Evolutionary conservation across 169 alveolate species (phyloP), one percentile per base, ranked within the genome.

Genomic region (Plasmodium vivax): DNA sequence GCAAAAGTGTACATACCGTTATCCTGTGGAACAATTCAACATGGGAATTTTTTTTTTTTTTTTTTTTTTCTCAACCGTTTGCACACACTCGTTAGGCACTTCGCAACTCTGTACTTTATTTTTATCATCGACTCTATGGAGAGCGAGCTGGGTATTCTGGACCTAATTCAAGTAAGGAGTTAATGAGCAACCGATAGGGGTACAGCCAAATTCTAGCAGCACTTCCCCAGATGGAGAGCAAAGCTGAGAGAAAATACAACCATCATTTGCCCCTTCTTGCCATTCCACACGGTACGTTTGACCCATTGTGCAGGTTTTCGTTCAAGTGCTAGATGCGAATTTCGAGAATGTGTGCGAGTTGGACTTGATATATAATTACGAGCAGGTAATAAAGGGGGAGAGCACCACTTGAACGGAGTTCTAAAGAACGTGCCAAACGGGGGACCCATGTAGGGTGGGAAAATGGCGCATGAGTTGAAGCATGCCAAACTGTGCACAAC

Each of bases 311-410:
- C 56, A 81, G 92, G 92, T 84, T 19, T 90, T 96, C 43, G 97
- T 96, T 38, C 98, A 97, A 85, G 97, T 95, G 16, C 93, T 98
- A 38, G 99, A 97, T 90, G 95, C 96, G 45, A 92, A 97, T 84
- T 98, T 98, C 90, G 98, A 97, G 92, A 97, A 97, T 88, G 99
- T 98, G 16, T 98, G 99, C 90, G 99, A 98, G 92, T 96, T 98
- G 4, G 99, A 98, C 79, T 93, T 98, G 84, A 96, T 98, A 95
- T 98, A 97, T 92, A 97, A 98, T 93, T 98, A 97, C 84, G 99
- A 98, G 56, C 97, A 97, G 97, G 98, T 96, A 83, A 82, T 71
- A 73, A 34, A 62, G 27, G 56, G 32, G 34, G 34, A 14, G 34
- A 34, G 30, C 6, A 58, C 47, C 73, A 80, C 27, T n/a, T 41